Conservation (phyloP, 1,284 basidiomycete species). For the Dichomitus squalens region DNA sequence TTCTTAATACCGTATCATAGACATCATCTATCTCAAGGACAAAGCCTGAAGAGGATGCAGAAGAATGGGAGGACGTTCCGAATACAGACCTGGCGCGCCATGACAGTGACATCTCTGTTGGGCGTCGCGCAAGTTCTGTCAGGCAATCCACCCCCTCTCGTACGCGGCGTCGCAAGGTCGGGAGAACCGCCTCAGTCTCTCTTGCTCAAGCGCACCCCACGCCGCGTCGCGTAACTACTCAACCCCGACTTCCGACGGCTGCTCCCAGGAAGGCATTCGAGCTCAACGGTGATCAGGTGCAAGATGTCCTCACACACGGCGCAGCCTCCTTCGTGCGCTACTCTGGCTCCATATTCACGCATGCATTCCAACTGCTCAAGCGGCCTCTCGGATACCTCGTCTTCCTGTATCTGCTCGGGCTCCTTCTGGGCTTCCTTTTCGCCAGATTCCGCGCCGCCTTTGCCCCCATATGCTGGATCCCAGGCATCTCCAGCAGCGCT, state of each 20-base stretch:
- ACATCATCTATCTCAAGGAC: neutral
- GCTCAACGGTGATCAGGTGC: constrained; percentile 23
- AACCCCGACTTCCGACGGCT: neutral
- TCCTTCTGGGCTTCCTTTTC: constrained; percentile 43
- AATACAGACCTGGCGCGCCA: constrained; percentile 1
- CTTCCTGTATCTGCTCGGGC: constrained; percentile 50
- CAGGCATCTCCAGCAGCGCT: constrained; percentile 50
- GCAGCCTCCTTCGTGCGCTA: constrained; percentile 41
- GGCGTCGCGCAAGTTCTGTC: neutral
- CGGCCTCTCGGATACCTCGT: constrained; percentile 58
- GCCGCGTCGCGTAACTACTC: constrained; percentile 1
- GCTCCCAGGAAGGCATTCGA: neutral
- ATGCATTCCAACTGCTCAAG: constrained; percentile 51
- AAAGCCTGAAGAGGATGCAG: constrained; percentile 1
- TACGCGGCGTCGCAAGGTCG: constrained; percentile 21
- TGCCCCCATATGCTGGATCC: constrained; percentile 60
- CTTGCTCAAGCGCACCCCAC: constrained; percentile 16
- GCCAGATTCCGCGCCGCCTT: constrained; percentile 47
- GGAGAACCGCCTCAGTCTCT: constrained; percentile 4
- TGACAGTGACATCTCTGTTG: neutral
- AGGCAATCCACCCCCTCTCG: neutral
- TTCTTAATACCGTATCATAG: neutral
- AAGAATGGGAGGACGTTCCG: constrained; percentile 28
- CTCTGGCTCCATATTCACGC: constrained; percentile 45
- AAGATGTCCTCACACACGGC: constrained; percentile 23